A percentile compares a stretch with the other conserved stretches of the same genome.
These are phyloP conservation scores for Phytophthora palmivora DNA, from an alignment of 352 stramenopile species.

Conservation along the genomic window DNA sequence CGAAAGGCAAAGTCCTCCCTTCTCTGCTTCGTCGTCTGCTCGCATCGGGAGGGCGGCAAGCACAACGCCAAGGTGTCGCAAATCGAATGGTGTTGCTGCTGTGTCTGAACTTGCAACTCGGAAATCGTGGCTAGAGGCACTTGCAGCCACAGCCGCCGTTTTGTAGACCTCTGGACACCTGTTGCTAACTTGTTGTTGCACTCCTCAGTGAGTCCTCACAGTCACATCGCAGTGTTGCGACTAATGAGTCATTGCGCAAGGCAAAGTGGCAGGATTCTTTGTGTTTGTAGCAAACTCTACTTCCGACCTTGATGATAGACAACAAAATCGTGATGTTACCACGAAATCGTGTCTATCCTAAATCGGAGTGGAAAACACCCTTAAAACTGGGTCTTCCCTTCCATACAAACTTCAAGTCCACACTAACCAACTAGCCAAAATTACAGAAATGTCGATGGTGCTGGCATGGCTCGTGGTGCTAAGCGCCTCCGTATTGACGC, in stretches of 20 bases:
- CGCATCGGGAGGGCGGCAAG: slow-evolving; percentile 14
- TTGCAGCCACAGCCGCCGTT: neutral
- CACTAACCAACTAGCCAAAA: slow-evolving; percentile 11
- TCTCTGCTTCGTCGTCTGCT: slow-evolving; percentile 28
- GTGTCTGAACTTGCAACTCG: neutral
- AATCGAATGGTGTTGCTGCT: neutral
- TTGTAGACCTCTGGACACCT: neutral
- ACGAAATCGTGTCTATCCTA: neutral
- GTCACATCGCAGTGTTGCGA: no score
- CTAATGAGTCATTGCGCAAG: no score
- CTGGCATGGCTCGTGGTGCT: slow-evolving; percentile 61
- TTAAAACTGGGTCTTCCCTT: neutral
- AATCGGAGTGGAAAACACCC: slow-evolving; percentile 3
- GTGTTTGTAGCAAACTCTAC: no score
- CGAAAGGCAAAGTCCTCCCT: slow-evolving; percentile 25
- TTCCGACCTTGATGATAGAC: no score
- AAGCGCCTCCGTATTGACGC: slow-evolving; percentile 51
- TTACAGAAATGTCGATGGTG: slow-evolving; percentile 26
- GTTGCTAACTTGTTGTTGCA: no score
- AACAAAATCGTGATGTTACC: no score
- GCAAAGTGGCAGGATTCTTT: no score
- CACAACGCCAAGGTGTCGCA: slow-evolving; percentile 13
- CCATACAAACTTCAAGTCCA: slow-evolving; percentile 19
- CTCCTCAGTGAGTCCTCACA: no score
- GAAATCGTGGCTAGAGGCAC: neutral